Evolutionary conservation across 176 grass and related monocot genomes (phyloP).

Genomic region (Cenchrus purpureus): DNA sequence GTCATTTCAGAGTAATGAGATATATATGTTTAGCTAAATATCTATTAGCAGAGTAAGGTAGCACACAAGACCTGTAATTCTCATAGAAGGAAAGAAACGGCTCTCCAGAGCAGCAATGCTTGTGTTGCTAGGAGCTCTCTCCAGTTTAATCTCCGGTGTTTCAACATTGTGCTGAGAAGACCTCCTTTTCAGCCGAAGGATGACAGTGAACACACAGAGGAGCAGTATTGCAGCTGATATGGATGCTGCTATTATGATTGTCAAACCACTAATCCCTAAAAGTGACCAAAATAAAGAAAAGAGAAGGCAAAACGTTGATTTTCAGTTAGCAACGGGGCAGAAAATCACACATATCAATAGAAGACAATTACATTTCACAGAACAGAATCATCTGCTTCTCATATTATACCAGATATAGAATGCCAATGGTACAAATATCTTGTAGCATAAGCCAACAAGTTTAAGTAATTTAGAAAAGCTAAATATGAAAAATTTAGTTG

Average conservation of each 20-base stretch:
- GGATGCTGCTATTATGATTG: slow-evolving; percentile 52
- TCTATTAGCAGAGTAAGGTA: slow-evolving; percentile 27
- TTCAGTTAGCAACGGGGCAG: neutral
- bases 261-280: slow-evolving; percentile 40
- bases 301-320: neutral
- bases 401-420: neutral
- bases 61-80: slow-evolving; percentile 46
- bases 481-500: neutral
- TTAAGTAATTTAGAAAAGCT: neutral
- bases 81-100: slow-evolving; percentile 58
- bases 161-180: slow-evolving; percentile 32
- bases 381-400: neutral
- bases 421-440: neutral
- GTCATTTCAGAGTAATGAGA: slow-evolving; percentile 25
- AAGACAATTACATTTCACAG: slow-evolving; percentile 1
- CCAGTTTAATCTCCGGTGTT: slow-evolving; percentile 38
- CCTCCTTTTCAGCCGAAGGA: slow-evolving; percentile 44
- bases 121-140: slow-evolving; percentile 50
- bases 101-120: slow-evolving; percentile 65
- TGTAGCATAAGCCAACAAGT: neutral
- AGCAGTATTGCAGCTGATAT: slow-evolving; percentile 54
- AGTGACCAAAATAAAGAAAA: slow-evolving; percentile 15
- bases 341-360: neutral
- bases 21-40: slow-evolving; percentile 16
- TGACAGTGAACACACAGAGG: slow-evolving; percentile 30